These are phyloP conservation scores for Coffea humblotiana DNA, from an alignment of 305 asterid genomes.

Conservation along the genomic window DNA sequence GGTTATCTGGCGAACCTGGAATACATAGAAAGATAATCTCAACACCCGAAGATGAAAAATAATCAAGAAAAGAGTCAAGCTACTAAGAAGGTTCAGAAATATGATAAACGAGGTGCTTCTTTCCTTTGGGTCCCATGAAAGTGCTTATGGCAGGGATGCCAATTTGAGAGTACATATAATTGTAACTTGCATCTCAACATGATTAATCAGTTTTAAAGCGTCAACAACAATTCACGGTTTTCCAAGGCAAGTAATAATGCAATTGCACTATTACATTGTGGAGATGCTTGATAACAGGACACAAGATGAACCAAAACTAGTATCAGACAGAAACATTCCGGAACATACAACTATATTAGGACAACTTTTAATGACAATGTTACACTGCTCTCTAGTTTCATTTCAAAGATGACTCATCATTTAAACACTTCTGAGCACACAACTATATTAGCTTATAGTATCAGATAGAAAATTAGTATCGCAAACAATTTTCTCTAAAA, in stretches of 20 bases:
- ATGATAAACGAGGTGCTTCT: background rate
- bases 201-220: background rate
- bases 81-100: background rate
- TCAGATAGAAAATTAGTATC: too few relatives aligned
- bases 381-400: background rate
- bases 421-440: background rate
- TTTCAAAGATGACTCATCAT: background rate
- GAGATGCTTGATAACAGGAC: background rate
- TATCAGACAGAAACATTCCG: too few relatives aligned
- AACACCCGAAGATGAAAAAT: conserved; percentile 6
- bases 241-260: background rate
- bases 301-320: background rate
- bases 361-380: background rate
- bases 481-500: background rate
- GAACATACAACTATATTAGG: too few relatives aligned
- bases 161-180: background rate
- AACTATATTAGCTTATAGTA: too few relatives aligned
- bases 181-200: background rate
- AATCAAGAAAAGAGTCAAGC: background rate
- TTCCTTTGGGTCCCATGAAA: background rate
- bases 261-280: background rate
- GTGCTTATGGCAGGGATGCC: background rate
- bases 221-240: background rate
- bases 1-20: conserved; percentile 90
- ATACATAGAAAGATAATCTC: conserved; percentile 18